Conservation (phyloP, 1,139 yeast species). For the Meyerozyma carpophila region DNA sequence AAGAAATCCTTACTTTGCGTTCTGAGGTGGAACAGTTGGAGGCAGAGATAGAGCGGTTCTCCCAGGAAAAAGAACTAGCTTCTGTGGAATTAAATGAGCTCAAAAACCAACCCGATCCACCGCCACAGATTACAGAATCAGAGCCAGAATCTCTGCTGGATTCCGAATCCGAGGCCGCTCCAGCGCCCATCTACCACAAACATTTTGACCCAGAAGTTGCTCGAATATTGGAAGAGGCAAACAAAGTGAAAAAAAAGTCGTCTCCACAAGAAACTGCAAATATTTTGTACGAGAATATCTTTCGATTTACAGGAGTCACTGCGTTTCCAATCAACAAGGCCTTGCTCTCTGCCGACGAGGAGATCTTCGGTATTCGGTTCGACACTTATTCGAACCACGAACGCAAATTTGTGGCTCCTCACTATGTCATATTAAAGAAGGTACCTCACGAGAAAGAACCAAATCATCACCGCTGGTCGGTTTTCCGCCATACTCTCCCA, state of each 20-base stretch:
- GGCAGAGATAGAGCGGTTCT: neutral
- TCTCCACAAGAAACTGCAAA: slow-evolving; percentile 8
- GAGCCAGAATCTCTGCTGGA: neutral
- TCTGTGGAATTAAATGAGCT: neutral
- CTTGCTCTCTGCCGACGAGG: slow-evolving; percentile 17
- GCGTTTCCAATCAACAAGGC: slow-evolving; percentile 34
- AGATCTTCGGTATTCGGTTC: slow-evolving; percentile 33
- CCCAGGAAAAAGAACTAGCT: neutral
- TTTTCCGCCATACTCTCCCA: slow-evolving; percentile 35
- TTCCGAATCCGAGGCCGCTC: neutral
- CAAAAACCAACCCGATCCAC: neutral
- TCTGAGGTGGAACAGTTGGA: neutral
- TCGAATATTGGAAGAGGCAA: slow-evolving; percentile 5
- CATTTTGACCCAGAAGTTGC: slow-evolving; percentile 3
- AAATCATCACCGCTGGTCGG: slow-evolving; percentile 18
- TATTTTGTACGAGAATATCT: slow-evolving; percentile 33
- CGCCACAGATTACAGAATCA: neutral
- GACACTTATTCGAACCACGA: slow-evolving; percentile 23
- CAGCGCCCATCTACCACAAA: neutral
- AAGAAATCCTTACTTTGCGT: neutral
- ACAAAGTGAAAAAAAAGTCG: neutral
- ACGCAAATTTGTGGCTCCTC: slow-evolving; percentile 23
- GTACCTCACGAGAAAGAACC: slow-evolving; percentile 9
- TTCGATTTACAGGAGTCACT: slow-evolving; percentile 35
- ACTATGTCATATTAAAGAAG: slow-evolving; percentile 32